Conservation (phyloP, 164 flowering plant species). For the Kalanchoe fedtschenkoi region DNA sequence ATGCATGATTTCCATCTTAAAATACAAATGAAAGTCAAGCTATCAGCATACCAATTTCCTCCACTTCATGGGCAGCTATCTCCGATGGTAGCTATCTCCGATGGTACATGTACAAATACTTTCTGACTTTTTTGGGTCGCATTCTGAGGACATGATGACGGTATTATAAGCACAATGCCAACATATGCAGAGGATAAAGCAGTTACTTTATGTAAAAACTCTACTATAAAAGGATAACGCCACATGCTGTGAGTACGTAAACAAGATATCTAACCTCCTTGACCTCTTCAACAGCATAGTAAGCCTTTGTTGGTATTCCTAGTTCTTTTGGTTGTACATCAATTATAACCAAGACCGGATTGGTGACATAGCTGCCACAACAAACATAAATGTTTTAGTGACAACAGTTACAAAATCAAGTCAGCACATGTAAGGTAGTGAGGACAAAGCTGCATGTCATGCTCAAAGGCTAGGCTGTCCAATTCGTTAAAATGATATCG, state of each 20-base stretch:
- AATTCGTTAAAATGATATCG: too few species aligned
- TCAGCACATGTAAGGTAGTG: too few species aligned
- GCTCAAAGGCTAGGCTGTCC: too few species aligned
- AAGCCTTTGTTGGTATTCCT: constrained; percentile 95
- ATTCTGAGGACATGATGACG: constrained; percentile 42
- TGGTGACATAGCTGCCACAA: constrained; percentile 69
- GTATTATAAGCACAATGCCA: background rate
- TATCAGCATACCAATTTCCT: constrained; percentile 77
- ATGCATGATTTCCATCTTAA: background rate
- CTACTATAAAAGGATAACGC: background rate
- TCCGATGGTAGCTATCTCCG: too few species aligned
- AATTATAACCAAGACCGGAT: constrained; percentile 91
- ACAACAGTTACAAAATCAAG: too few species aligned
- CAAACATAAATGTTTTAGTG: background rate
- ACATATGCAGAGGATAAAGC: background rate
- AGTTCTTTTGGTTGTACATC: constrained; percentile 97
- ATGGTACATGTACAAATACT: constrained; percentile 91
- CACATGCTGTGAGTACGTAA: background rate
- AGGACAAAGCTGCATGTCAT: too few species aligned
- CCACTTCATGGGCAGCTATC: constrained; percentile 99
- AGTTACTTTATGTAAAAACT: background rate
- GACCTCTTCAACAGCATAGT: constrained; percentile 93
- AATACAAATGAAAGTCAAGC: background rate
- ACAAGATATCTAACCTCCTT: constrained; percentile 53
- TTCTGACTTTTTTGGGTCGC: constrained; percentile 98